phyloP scores from a whole-genome alignment of 176 grass and related monocot species.

The Microstegium vimineum region DNA sequence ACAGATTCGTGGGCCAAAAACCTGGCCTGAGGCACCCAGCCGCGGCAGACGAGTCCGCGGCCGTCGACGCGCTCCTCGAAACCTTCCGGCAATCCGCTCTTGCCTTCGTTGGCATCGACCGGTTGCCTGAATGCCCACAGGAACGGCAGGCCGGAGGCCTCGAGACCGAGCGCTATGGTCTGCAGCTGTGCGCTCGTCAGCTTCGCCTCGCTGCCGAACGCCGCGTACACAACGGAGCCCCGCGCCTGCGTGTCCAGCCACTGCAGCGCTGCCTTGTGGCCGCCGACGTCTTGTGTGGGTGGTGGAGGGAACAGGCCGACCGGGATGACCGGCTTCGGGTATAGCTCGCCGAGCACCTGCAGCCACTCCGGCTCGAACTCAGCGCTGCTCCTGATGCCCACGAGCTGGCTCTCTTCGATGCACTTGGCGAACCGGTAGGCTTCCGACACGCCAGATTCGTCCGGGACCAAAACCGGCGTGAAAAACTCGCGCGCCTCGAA shows the following conservation, averaged over 20 bases:
- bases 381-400: slow-evolving; percentile 5
- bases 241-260: slow-evolving; percentile 33
- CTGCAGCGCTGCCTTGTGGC: background rate
- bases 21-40: slow-evolving; percentile 25
- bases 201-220: slow-evolving; percentile 32
- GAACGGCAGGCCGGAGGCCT: slow-evolving; percentile 25
- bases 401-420: background rate
- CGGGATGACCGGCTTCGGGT: slow-evolving; percentile 32
- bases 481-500: slow-evolving; percentile 27
- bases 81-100: background rate
- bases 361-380: slow-evolving; percentile 18
- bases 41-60: slow-evolving; percentile 10
- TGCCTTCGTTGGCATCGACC: background rate
- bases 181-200: background rate
- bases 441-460: slow-evolving; percentile 18
- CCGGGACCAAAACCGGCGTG: background rate
- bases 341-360: slow-evolving; percentile 14
- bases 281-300: background rate
- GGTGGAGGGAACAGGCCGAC: background rate
- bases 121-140: slow-evolving; percentile 18
- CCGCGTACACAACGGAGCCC: slow-evolving; percentile 22
- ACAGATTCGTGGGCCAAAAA: slow-evolving; percentile 10
- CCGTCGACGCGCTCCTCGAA: background rate
- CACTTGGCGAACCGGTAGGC: background rate
- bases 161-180: slow-evolving; percentile 13